Evolutionary conservation across 371 early-diverging fungal genomes (phyloP), one percentile per base, ranked within the genome.

Genomic region (Cokeromyces recurvatus): DNA sequence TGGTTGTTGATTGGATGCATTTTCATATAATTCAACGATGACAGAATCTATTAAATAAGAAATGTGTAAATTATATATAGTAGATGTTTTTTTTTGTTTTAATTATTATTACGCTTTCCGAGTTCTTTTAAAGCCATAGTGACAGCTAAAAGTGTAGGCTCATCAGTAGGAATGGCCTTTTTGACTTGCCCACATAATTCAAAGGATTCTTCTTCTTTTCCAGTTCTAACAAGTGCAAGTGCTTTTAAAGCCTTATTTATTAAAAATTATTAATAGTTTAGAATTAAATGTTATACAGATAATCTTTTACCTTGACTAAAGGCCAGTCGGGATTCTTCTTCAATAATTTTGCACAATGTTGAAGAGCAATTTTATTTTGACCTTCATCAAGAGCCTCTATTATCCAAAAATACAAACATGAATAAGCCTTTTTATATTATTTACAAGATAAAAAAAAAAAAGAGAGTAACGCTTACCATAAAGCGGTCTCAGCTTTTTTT

Each of bases 221-320:
- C 92, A 1, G 73, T 63, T 15, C 86, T 69, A 11, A 83, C 81
- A 48, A 92, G 62, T 0, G 85, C 79, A 34, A 89, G 76, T 1
- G 92, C 86, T 68, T 93, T 92, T 51, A 94, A 61, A 2, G 93
- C 89, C 91, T 91, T 22, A 17, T 8, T 27, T 24, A 11, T 40
- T 34, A n/a, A 34, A 34, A 14, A 15, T 34, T 11, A 15, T 11
- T 34, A 34, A 15, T 34, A 14, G 7, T n/a, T 38, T 19, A n/a
- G n/a, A n/a, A n/a, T n/a, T n/a, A n/a, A n/a, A n/a, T n/a, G n/a
- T n/a, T n/a, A n/a, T n/a, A n/a, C n/a, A n/a, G n/a, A n/a, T n/a
- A n/a, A n/a, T n/a, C n/a, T n/a, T n/a, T 22, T 72, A 84, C 87
- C 74, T 84, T 84, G 41, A 82, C 65, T 37, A 84, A 68, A 22